A percentile compares a stretch with the other conserved stretches of the same genome.
These are phyloP conservation scores for Choanephora cucurbitarum DNA, from an alignment of 371 early-diverging fungal species.

Conservation along the genomic window DNA sequence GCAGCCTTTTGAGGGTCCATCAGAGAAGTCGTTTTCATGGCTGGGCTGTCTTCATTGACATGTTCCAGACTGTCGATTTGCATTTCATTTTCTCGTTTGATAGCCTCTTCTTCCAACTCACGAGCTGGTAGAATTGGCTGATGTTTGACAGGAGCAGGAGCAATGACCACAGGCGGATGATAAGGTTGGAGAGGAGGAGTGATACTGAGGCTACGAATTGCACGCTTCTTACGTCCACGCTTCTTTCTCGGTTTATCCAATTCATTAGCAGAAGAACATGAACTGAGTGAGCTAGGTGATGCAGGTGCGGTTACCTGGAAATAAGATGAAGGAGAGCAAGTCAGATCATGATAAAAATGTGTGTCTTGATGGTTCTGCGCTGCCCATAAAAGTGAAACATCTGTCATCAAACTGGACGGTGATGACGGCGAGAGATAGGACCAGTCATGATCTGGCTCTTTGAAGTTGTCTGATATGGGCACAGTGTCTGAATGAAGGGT, in stretches of 20 bases:
- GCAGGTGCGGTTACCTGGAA: conserved; percentile 10
- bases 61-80: too few species aligned
- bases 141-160: neutral
- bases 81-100: too few species aligned
- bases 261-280: conserved; percentile 24
- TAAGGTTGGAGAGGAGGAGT: conserved; percentile 5
- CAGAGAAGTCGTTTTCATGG: too few species aligned
- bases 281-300: neutral
- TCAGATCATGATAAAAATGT: neutral
- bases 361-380: neutral
- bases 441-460: neutral
- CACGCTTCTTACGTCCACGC: conserved; percentile 49
- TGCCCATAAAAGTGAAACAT: conserved; percentile 4
- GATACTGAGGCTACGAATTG: conserved; percentile 10
- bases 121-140: conserved; percentile 35
- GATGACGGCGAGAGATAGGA: conserved; percentile 18
- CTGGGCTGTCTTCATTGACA: too few species aligned
- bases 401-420: conserved; percentile 15
- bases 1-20: conserved; percentile 29
- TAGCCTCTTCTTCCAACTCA: conserved; percentile 7
- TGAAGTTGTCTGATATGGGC: too few species aligned
- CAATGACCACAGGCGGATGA: conserved; percentile 8
- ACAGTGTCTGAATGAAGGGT: too few species aligned
- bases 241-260: conserved; percentile 41
- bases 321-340: conserved; percentile 18